These are phyloP conservation scores for Rosa hybrid DNA, from an alignment of 331 rosid genomes.

Conservation along the genomic window DNA sequence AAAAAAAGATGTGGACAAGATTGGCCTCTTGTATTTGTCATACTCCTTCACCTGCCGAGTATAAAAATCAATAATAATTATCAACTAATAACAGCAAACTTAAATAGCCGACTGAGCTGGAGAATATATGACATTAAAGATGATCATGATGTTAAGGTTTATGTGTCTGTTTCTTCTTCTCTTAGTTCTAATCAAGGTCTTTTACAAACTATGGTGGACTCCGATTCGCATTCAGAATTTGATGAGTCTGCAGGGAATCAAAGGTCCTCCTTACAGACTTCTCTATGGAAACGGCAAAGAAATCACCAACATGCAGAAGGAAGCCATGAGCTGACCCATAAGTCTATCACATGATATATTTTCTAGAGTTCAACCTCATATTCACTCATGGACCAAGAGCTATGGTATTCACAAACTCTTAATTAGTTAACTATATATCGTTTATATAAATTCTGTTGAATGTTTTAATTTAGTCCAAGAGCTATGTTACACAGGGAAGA, in stretches of 20 bases:
- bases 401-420: neutral
- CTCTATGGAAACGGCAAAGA: neutral
- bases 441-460: neutral
- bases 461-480: too few relatives aligned
- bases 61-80: too few relatives aligned
- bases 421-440: neutral
- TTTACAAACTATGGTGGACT: neutral
- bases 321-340: neutral
- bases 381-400: neutral
- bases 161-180: neutral
- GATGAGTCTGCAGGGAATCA: neutral
- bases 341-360: neutral
- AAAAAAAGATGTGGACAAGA: too few relatives aligned
- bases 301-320: neutral
- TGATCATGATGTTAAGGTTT: neutral
- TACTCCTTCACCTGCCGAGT: too few relatives aligned
- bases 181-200: neutral
- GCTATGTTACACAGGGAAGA: neutral
- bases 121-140: neutral
- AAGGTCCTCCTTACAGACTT: neutral
- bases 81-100: neutral
- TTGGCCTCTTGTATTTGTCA: too few relatives aligned
- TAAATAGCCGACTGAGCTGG: neutral
- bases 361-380: neutral
- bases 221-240: neutral